Base-by-base conservation (phyloP, 176 grass and related monocot species). In the Phyllostachys edulis region DNA sequence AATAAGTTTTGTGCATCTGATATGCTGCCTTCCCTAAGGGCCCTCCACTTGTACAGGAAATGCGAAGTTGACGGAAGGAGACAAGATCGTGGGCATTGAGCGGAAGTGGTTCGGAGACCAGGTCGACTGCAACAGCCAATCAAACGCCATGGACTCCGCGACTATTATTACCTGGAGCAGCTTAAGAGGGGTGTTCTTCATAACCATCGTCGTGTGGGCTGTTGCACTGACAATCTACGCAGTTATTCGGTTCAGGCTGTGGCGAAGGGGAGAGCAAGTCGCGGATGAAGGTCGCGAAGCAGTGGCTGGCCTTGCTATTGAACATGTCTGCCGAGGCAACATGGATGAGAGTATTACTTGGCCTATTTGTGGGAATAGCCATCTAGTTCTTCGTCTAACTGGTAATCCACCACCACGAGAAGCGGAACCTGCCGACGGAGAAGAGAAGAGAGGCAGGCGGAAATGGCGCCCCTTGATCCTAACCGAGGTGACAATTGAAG, bases 11-110 rank as follows among this genome's bases (percentile, higher is more conserved):
- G n/a, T n/a, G n/a, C n/a, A n/a, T n/a, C n/a, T n/a, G n/a, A n/a
- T n/a, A n/a, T n/a, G n/a, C n/a, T n/a, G n/a, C n/a, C n/a, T n/a
- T 90, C 26, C 78, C 84, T 2, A 90, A 49, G 76, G 88, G 83
- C 18, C 86, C 88, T 29, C 68, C 77, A 4, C 64, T 86, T 75
- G n/a, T n/a, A n/a, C n/a, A n/a, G n/a, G n/a, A n/a, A n/a, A n/a
- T n/a, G n/a, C n/a, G n/a, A n/a, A n/a, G n/a, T n/a, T n/a, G n/a
- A n/a, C n/a, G n/a, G n/a, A n/a, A n/a, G n/a, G n/a, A n/a, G n/a
- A n/a, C n/a, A n/a, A n/a, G n/a, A n/a, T n/a, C n/a, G n/a, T n/a
- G n/a, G n/a, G n/a, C n/a, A n/a, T n/a, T 38, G 72, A 75, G 32
- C 50, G 2, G 5, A 56, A 38, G 50, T 75, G 72, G 50, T 52